Conservation (phyloP, 441 rosid genomes). For the Adansonia grandidieri region DNA sequence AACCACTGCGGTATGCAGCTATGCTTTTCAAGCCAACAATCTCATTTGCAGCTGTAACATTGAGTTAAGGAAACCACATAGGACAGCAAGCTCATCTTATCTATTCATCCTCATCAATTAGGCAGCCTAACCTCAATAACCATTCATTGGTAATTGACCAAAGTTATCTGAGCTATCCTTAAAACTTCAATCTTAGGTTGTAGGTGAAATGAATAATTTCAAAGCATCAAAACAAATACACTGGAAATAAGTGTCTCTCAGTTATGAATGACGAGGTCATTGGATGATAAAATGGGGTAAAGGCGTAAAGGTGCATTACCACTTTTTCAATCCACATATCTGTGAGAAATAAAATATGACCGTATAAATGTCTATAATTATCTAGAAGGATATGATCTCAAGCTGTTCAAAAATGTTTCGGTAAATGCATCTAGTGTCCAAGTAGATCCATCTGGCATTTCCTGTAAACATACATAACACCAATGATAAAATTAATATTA, state of each 20-base stretch:
- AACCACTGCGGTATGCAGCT: conserved; percentile 94
- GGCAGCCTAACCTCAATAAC: conserved; percentile 1
- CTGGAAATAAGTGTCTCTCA: neutral
- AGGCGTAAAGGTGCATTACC: conserved; percentile 2
- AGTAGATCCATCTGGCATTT: conserved; percentile 42
- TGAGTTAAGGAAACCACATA: conserved; percentile 57
- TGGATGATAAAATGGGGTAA: conserved; percentile 14
- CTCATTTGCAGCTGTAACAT: conserved; percentile 54
- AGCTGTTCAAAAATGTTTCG: conserved; percentile 50
- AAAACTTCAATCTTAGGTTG: neutral
- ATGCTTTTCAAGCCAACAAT: conserved; percentile 81
- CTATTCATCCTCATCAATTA: neutral
- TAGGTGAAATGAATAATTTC: neutral
- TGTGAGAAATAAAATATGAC: conserved; percentile 16
- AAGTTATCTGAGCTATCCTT: neutral
- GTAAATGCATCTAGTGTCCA: conserved; percentile 80
- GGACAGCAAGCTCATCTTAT: neutral
- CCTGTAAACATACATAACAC: conserved; percentile 42
- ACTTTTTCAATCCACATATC: conserved; percentile 1
- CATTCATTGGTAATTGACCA: neutral
- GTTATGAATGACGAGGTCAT: conserved; percentile 1
- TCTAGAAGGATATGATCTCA: conserved; percentile 84
- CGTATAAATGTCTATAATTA: conserved; percentile 22
- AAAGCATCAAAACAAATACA: neutral
- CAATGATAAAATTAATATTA: neutral